Evolutionary conservation across 2,329 filamentous ascomycete genomes (phyloP).

Genomic region (Fulvia fulva): DNA sequence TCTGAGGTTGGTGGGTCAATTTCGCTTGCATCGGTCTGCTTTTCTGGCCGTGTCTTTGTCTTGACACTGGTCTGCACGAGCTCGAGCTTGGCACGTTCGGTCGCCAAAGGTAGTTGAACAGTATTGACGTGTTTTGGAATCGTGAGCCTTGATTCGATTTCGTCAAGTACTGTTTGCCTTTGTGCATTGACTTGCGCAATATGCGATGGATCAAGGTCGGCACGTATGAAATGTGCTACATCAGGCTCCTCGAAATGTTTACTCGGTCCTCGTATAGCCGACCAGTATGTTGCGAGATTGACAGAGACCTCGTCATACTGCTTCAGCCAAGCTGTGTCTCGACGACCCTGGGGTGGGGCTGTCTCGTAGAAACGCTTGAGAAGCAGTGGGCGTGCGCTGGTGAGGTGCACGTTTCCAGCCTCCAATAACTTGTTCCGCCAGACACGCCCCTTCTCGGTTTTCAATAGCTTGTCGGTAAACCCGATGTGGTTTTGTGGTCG

Average conservation of each 20-base stretch:
- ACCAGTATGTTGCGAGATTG: background rate
- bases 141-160: background rate
- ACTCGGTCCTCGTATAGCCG: background rate
- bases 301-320: background rate
- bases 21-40: background rate
- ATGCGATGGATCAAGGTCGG: background rate
- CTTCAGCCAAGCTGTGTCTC: background rate
- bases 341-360: background rate
- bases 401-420: background rate
- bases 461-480: background rate
- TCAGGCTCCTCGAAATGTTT: background rate
- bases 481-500: background rate
- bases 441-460: background rate
- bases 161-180: background rate
- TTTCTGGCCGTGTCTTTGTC: background rate
- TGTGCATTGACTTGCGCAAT: background rate
- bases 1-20: background rate
- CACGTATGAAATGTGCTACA: background rate
- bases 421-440: background rate
- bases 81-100: background rate
- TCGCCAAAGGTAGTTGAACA: background rate
- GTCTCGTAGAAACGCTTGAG: background rate
- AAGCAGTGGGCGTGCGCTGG: background rate
- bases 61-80: background rate
- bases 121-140: background rate